A percentile compares a stretch with the other conserved stretches of the same genome.
Conservation (phyloP, 2,329 filamentous ascomycete genomes). For the Moelleriella libera region DNA sequence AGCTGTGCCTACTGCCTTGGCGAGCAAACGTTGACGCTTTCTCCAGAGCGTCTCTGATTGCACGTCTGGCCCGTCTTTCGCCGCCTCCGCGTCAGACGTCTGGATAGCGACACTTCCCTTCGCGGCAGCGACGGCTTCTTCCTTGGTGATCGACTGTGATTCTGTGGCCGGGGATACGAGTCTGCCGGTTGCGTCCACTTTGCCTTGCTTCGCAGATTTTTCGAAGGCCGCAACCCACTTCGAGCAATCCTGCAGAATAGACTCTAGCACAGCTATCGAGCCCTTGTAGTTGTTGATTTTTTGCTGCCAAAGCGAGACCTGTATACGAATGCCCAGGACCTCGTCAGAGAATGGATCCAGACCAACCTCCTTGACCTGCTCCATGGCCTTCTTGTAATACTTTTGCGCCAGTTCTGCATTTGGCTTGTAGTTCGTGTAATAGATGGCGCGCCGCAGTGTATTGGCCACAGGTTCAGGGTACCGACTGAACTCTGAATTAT, state of each 20-base stretch:
- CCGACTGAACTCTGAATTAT: slow-evolving; percentile 37
- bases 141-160: neutral
- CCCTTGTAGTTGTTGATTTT: slow-evolving; percentile 55
- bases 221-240: slow-evolving; percentile 45
- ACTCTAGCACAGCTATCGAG: slow-evolving; percentile 65
- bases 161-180: slow-evolving; percentile 9
- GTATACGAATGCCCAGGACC: slow-evolving; percentile 76
- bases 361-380: slow-evolving; percentile 54
- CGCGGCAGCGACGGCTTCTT: neutral
- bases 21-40: slow-evolving; percentile 52
- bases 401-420: slow-evolving; percentile 67
- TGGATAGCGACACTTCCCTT: neutral
- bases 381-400: slow-evolving; percentile 69
- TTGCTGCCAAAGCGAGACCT: slow-evolving; percentile 68
- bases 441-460: slow-evolving; percentile 70
- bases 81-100: slow-evolving; percentile 6
- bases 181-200: slow-evolving; percentile 25
- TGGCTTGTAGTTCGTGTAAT: slow-evolving; percentile 65
- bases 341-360: slow-evolving; percentile 88
- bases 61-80: neutral
- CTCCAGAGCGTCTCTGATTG: slow-evolving; percentile 35
- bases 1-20: slow-evolving; percentile 59
- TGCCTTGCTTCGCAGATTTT: slow-evolving; percentile 30
- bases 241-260: slow-evolving; percentile 55
- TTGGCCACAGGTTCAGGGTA: slow-evolving; percentile 60